Percentiles rank a stretch among this genome's conserved stretches.
phyloP scores from a whole-genome alignment of 73 alveolate species.

The Tetrahymena malaccensis region DNA sequence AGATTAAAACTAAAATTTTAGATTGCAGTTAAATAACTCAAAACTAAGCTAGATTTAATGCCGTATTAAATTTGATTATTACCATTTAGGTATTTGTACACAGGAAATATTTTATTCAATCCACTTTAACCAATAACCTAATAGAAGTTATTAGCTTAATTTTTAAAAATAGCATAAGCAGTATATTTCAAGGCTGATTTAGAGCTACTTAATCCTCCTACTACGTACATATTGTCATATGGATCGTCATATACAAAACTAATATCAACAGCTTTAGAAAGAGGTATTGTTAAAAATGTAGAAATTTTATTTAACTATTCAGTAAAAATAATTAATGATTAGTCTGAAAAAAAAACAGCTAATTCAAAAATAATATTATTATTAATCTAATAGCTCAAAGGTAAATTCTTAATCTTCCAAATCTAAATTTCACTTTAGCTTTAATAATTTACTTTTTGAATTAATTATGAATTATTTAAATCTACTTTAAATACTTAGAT shows the following conservation, averaged over 20 bases:
- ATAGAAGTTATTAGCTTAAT: neutral
- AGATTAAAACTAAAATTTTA: too few relatives aligned
- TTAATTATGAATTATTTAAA: neutral
- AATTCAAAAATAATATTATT: neutral
- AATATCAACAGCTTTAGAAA: neutral
- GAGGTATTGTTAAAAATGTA: neutral
- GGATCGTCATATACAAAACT: neutral
- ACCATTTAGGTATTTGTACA: neutral
- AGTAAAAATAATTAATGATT: neutral
- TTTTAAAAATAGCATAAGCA: neutral
- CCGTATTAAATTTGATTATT: neutral
- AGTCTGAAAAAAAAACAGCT: neutral
- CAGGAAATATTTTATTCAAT: neutral
- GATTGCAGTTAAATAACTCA: neutral
- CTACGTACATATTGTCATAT: neutral
- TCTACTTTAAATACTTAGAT: neutral
- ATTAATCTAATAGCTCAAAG: neutral
- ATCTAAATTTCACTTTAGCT: neutral
- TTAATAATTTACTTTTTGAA: neutral
- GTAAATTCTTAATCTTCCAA: neutral
- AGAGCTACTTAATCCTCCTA: neutral
- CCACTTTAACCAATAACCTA: neutral
- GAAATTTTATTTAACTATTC: neutral
- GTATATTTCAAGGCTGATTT: neutral
- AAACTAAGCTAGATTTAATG: neutral